Base-by-base conservation (phyloP, 192 early-diverging fungal species). In the Coemansia sp. region DNA sequence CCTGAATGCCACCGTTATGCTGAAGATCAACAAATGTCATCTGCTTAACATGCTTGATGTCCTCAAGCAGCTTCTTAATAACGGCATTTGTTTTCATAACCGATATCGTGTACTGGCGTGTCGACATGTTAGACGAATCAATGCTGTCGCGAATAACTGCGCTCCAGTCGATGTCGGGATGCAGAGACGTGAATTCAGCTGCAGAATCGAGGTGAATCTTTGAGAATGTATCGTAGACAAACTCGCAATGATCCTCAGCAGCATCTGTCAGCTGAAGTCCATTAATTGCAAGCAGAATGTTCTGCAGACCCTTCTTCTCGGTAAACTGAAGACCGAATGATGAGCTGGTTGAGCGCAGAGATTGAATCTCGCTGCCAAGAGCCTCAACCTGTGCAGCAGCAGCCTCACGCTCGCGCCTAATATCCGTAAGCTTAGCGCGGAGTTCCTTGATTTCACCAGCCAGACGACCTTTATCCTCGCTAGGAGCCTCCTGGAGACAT, bases 161-260 rank as follows among this genome's bases (percentile, higher is more conserved):
- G 33, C 43, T 60, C 75, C 75, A 78, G 69, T 78, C 68, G n/a
- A 78, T 68, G 12, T 78, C 75, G 0, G 75, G 75, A 33, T 78
- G 75, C 44, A 78, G 55, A 44, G 75, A 78, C 37, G 69, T 65
- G 33, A 78, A 71, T 46, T 78, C 69, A 2, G 69, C 75, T 4
- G 69, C 43, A 12, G 50, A 49, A 39, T 64, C 75, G 25, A 78
- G 33, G 21, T 68, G 64, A 1, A 78, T 58, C 39, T 71, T 71
- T 24, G 69, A 22, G 23, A 71, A 78, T 44, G 37, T 57, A 53
- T 78, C 75, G 43, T 78, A 78, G 7, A 71, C 58, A 68, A 78
- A 78, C 53, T 71, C 69, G 45, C 75, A 78, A 12, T 61, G 39
- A 17, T 64, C 61, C 14, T 64, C 62, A n/a, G 53, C 41, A 18